A percentile compares a stretch with the other conserved stretches of the same genome.
phyloP scores from a whole-genome alignment of 768 basidiomycete genomes.

The Brasilioporus rufonigricans region DNA sequence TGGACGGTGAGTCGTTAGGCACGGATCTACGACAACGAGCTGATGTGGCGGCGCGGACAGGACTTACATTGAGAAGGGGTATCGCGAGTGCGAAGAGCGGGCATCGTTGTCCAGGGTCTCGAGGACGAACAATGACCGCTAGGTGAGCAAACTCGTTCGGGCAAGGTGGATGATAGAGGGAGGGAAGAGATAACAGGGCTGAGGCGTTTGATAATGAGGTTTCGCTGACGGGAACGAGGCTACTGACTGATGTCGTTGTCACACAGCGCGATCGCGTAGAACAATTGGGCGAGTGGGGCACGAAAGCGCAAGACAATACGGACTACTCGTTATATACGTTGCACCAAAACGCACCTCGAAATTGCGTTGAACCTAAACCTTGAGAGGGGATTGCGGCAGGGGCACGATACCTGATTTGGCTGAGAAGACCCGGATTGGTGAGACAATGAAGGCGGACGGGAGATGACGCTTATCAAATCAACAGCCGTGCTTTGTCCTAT shows the following conservation, averaged over 20 bases:
- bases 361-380: slow-evolving; percentile 37
- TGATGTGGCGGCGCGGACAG: not conserved
- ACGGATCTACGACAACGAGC: slow-evolving; percentile 1
- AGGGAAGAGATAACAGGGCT: slow-evolving; percentile 18
- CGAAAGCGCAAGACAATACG: slow-evolving; percentile 57
- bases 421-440: slow-evolving; percentile 24
- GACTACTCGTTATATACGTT: slow-evolving; percentile 52
- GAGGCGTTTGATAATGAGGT: slow-evolving; percentile 41
- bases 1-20: slow-evolving; percentile 15
- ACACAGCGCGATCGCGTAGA: slow-evolving; percentile 43
- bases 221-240: slow-evolving; percentile 39
- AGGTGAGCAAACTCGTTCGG: slow-evolving; percentile 35
- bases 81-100: slow-evolving; percentile 77
- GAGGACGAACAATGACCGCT: slow-evolving; percentile 32
- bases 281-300: slow-evolving; percentile 69
- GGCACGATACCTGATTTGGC: slow-evolving; percentile 20
- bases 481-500: slow-evolving; percentile 28
- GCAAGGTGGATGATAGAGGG: slow-evolving; percentile 34
- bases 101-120: slow-evolving; percentile 54
- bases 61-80: slow-evolving; percentile 52
- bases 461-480: slow-evolving; percentile 32
- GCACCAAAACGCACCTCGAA: slow-evolving; percentile 29
- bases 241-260: slow-evolving; percentile 49
- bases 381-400: slow-evolving; percentile 20
- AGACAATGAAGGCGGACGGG: slow-evolving; percentile 33